Evolutionary conservation across 192 early-diverging fungal species (phyloP).

Genomic region (Backusella westeae): DNA sequence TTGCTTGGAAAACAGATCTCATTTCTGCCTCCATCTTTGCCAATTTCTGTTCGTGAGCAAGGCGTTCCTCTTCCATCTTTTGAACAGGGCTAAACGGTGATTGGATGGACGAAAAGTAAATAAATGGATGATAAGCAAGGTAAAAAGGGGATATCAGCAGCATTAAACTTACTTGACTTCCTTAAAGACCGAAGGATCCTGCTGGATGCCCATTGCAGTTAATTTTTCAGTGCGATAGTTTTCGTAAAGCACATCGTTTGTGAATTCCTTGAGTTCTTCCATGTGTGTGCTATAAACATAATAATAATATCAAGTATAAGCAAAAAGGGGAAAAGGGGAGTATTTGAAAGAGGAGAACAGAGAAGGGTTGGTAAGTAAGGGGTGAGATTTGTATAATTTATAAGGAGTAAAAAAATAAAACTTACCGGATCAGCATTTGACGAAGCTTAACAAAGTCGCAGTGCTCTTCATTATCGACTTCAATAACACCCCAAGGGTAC

Average conservation of each 20-base stretch:
- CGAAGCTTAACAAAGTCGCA: constrained; percentile 96
- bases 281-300: constrained; percentile 76
- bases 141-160: constrained; percentile 29
- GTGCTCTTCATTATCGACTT: constrained; percentile 96
- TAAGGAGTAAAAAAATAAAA: not conserved
- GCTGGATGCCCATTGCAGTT: constrained; percentile 77
- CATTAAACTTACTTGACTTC: constrained; percentile 56
- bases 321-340: not conserved
- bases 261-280: constrained; percentile 97
- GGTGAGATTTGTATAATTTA: not conserved
- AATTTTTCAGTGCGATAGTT: constrained; percentile 95
- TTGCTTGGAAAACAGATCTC: constrained; percentile 98
- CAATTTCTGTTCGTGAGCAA: constrained; percentile 92
- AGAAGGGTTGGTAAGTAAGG: not conserved
- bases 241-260: constrained; percentile 90
- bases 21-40: constrained; percentile 99
- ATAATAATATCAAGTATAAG: not conserved
- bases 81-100: constrained; percentile 32
- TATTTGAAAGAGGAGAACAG: not conserved
- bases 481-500: constrained; percentile 94
- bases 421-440: constrained; percentile 78
- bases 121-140: not conserved
- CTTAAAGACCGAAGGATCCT: constrained; percentile 77
- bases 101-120: constrained; percentile 1
- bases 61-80: constrained; percentile 90